Evolutionary conservation across 208 protist genomes (phyloP).

Genomic region (Eutreptiella sp.): DNA sequence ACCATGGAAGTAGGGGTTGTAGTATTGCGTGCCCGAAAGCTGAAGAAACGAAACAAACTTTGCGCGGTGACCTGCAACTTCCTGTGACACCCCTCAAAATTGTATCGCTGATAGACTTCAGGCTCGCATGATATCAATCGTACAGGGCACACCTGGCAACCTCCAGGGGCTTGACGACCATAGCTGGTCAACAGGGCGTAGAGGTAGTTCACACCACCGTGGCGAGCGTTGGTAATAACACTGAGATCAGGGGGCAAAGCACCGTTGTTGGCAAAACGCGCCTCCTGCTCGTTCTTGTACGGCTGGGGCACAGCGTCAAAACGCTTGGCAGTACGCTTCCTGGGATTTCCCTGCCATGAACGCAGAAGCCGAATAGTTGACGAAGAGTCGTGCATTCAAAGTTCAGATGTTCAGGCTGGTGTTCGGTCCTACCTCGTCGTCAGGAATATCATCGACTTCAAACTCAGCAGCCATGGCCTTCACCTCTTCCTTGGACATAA

Average conservation of each 20-base stretch:
- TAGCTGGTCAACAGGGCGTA: constrained; percentile 97
- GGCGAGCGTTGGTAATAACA: constrained; percentile 90
- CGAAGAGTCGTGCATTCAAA: no score
- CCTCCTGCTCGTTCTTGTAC: constrained; percentile 94
- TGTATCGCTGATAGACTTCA: no score
- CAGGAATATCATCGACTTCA: constrained; percentile 89
- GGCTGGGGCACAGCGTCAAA: constrained; percentile 91
- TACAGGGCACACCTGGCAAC: no score
- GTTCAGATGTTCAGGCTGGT: no score
- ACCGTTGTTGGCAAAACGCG: constrained; percentile 91
- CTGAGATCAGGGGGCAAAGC: constrained; percentile 95
- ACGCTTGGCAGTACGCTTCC: constrained; percentile 88
- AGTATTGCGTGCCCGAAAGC: constrained; percentile 74
- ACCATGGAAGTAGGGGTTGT: constrained; percentile 97
- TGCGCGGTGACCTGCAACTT: no score
- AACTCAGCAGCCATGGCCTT: constrained; percentile 83
- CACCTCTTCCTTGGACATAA: constrained; percentile 91
- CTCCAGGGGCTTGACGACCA: constrained; percentile 55
- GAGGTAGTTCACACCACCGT: constrained; percentile 91
- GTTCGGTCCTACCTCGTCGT: no score
- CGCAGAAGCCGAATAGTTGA: no score
- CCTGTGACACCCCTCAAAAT: no score
- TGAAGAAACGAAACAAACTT: no score
- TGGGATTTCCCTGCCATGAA: constrained; percentile 92
- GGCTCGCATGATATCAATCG: no score